phyloP scores from a whole-genome alignment of 2,329 filamentous ascomycete genomes.

The Aspergillus sp. region DNA sequence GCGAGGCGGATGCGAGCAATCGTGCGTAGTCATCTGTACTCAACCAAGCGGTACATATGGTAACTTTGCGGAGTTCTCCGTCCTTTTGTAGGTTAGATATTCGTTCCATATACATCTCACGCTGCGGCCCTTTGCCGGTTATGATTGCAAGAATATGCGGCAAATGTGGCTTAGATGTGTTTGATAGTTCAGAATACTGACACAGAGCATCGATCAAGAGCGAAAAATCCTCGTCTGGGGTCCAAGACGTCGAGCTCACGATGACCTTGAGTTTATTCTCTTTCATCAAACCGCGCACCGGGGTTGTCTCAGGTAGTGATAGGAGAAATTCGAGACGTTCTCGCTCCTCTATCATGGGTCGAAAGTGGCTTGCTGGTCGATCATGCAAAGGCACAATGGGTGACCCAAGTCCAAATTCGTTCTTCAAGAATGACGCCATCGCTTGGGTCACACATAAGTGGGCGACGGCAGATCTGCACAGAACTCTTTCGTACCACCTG shows the following conservation, averaged over 20 bases:
- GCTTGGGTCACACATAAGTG: constrained; percentile 89
- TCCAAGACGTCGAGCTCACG: constrained; percentile 97
- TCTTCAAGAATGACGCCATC: constrained; percentile 75
- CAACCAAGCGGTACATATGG: constrained; percentile 82
- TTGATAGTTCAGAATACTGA: constrained; percentile 65
- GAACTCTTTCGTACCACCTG: constrained; percentile 73
- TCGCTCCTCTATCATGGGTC: constrained; percentile 61
- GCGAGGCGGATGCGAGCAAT: constrained; percentile 80
- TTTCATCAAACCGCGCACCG: constrained; percentile 63
- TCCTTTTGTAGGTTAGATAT: constrained; percentile 65
- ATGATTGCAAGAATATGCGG: constrained; percentile 84
- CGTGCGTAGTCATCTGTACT: constrained; percentile 81
- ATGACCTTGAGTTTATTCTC: constrained; percentile 68
- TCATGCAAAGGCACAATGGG: constrained; percentile 80
- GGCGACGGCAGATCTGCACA: constrained; percentile 70
- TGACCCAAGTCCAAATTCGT: constrained; percentile 67
- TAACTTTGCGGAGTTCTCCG: constrained; percentile 70
- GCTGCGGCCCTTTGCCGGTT: constrained; percentile 89
- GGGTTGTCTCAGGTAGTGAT: constrained; percentile 66
- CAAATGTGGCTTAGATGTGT: constrained; percentile 50
- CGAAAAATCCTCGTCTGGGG: constrained; percentile 91
- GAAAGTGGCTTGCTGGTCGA: constrained; percentile 80
- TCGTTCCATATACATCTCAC: constrained; percentile 70
- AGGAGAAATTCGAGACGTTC: constrained; percentile 65
- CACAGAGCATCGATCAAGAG: constrained; percentile 83